Percentiles rank a stretch among this genome's conserved stretches.
Evolutionary conservation across 1,139 yeast species (phyloP).

Genomic region (Pichia inconspicua): DNA sequence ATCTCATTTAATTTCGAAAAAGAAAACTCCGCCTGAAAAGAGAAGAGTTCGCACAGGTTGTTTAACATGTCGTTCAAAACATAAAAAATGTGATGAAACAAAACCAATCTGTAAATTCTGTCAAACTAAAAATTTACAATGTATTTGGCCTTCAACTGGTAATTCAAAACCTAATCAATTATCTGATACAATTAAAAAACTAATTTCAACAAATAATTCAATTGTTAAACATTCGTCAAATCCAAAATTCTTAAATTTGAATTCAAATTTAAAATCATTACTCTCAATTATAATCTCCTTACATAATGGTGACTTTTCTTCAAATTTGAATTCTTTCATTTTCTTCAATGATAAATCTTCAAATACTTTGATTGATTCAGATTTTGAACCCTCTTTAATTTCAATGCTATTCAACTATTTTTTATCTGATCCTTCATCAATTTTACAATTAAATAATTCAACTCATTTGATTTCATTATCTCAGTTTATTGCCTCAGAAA

Average conservation of each 20-base stretch:
- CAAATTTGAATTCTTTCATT: slow-evolving; percentile 8
- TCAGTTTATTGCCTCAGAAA: background rate
- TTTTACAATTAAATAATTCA: slow-evolving; percentile 10
- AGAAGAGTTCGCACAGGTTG: slow-evolving; percentile 39
- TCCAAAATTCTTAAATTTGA: slow-evolving; percentile 7
- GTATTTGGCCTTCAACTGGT: slow-evolving; percentile 34
- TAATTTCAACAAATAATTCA: background rate
- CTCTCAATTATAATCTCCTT: slow-evolving; percentile 10
- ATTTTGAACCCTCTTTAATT: slow-evolving; percentile 10
- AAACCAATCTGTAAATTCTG: slow-evolving; percentile 37
- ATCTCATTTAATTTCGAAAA: slow-evolving; percentile 10
- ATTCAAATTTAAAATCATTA: slow-evolving; percentile 10
- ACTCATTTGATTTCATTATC: slow-evolving; percentile 16
- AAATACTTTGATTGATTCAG: slow-evolving; percentile 3
- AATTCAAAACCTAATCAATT: slow-evolving; percentile 12
- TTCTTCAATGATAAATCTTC: slow-evolving; percentile 13
- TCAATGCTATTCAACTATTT: slow-evolving; percentile 16
- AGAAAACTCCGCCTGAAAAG: slow-evolving; percentile 25
- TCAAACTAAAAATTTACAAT: slow-evolving; percentile 27
- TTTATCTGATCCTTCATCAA: slow-evolving; percentile 16
- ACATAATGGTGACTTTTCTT: slow-evolving; percentile 7
- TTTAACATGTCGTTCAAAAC: slow-evolving; percentile 36
- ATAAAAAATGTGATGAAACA: slow-evolving; percentile 39
- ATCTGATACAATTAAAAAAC: slow-evolving; percentile 22
- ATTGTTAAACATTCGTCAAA: background rate